Conservation (phyloP, 192 early-diverging fungal species). For the Allomyces macrogynus region DNA sequence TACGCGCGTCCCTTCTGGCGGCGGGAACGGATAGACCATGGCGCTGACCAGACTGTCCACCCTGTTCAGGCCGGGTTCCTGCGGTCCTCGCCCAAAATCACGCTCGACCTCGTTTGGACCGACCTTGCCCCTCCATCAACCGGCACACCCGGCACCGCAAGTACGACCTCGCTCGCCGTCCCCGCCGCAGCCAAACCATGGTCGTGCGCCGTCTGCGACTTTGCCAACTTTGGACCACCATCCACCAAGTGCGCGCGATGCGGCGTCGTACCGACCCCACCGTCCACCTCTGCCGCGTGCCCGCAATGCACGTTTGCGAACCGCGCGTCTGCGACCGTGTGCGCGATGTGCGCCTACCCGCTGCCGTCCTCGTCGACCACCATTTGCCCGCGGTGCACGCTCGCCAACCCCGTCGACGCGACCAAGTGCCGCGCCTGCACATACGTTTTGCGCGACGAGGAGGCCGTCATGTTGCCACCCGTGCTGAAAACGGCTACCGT, state of each 20-base stretch:
- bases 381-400: not conserved
- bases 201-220: not conserved
- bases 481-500: not conserved
- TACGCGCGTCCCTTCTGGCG: not conserved
- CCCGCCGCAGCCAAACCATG: not conserved
- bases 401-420: not conserved
- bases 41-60: not conserved
- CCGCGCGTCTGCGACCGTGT: not conserved
- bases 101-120: not conserved
- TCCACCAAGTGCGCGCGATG: too few species aligned
- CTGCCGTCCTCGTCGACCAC: not conserved
- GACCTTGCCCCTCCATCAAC: not conserved
- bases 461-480: too few species aligned
- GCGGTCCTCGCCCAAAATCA: not conserved
- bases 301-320: too few species aligned
- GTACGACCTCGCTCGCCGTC: not conserved
- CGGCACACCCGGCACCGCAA: not conserved
- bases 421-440: not conserved
- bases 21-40: too few species aligned
- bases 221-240: not conserved
- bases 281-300: too few species aligned
- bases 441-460: not conserved
- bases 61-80: not conserved
- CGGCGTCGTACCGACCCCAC: too few species aligned
- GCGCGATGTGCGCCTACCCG: not conserved